Percentiles rank a stretch among this genome's conserved stretches.
Evolutionary conservation across 139 green algal species (phyloP).

Genomic region (Tetraselmis striata): DNA sequence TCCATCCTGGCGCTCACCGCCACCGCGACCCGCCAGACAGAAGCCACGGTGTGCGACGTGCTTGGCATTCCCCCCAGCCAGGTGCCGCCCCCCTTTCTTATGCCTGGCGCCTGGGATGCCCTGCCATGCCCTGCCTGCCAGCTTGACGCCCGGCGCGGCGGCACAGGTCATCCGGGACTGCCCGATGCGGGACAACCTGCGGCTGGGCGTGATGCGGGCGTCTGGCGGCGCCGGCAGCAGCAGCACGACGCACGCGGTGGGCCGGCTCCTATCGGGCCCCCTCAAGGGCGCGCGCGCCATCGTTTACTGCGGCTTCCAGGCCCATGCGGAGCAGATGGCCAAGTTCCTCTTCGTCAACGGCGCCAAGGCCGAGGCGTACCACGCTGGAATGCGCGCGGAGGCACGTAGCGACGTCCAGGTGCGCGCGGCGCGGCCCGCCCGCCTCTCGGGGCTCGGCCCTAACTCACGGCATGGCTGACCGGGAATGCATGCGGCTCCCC

Average conservation of each 20-base stretch:
- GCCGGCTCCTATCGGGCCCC: background rate
- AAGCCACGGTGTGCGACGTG: slow-evolving; percentile 41
- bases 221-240: background rate
- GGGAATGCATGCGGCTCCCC: no score
- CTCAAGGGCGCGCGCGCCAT: slow-evolving; percentile 35
- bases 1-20: slow-evolving; percentile 81
- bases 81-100: slow-evolving; percentile 7
- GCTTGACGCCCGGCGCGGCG: no score
- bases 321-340: slow-evolving; percentile 58
- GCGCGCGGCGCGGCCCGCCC: no score
- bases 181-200: slow-evolving; percentile 65
- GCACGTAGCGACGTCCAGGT: background rate
- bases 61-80: slow-evolving; percentile 45
- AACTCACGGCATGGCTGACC: no score
- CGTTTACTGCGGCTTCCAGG: slow-evolving; percentile 68
- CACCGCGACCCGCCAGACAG: slow-evolving; percentile 71
- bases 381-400: slow-evolving; percentile 49
- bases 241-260: background rate
- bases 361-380: slow-evolving; percentile 56
- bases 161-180: slow-evolving; percentile 44
- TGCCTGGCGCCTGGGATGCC: no score
- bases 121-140: no score
- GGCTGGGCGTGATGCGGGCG: slow-evolving; percentile 43
- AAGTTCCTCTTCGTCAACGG: slow-evolving; percentile 38
- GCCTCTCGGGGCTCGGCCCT: no score